Conservation (phyloP, 805 yeast genomes). For the Candida schatavii region DNA sequence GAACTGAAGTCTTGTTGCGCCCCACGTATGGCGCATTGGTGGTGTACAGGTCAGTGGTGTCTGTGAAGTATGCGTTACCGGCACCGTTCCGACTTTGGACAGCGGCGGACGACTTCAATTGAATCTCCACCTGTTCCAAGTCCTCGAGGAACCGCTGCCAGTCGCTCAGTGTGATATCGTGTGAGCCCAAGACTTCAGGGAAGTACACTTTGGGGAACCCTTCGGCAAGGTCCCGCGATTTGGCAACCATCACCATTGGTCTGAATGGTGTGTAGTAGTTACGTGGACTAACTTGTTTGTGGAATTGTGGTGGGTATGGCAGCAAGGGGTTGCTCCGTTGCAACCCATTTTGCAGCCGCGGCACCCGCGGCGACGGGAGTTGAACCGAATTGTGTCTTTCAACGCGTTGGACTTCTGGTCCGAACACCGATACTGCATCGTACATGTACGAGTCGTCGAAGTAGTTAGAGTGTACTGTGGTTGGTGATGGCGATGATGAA, state of each 20-base stretch:
- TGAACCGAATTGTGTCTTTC: slow-evolving; percentile 1
- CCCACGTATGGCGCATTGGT: too few species aligned
- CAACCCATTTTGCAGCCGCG: background rate
- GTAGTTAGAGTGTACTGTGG: background rate
- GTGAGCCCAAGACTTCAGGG: slow-evolving; percentile 2
- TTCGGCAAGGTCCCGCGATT: background rate
- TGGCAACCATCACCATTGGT: slow-evolving; percentile 5
- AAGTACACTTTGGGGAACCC: slow-evolving; percentile 4
- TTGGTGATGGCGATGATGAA: background rate
- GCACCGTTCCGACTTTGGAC: background rate
- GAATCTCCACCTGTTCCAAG: background rate
- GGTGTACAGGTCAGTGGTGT: too few species aligned
- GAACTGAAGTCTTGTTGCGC: background rate
- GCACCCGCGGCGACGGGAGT: background rate
- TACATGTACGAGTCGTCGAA: background rate
- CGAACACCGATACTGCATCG: background rate
- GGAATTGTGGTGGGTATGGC: slow-evolving; percentile 3
- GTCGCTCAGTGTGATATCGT: slow-evolving; percentile 3
- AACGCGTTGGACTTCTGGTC: slow-evolving; percentile 3
- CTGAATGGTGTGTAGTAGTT: slow-evolving; percentile 3
- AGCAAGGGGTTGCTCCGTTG: background rate
- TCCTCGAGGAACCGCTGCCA: slow-evolving; percentile 5
- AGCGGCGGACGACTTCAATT: background rate
- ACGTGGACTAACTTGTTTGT: slow-evolving; percentile 1
- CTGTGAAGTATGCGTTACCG: background rate